Percentiles rank a stretch among this genome's conserved stretches.
phyloP scores from a whole-genome alignment of 257 asterid species.

The Scutellaria galericulata region DNA sequence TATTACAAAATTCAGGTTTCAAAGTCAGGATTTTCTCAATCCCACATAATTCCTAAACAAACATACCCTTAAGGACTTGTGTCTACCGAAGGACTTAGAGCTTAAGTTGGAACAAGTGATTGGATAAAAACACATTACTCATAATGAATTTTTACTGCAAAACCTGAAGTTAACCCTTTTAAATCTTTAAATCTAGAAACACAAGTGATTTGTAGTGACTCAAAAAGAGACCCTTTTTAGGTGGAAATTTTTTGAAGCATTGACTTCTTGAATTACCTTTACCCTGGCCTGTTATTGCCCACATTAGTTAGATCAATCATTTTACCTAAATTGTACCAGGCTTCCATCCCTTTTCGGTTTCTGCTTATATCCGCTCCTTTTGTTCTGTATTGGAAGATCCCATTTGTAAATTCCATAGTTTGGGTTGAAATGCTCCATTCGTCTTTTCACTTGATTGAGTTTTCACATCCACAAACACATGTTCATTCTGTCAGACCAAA shows the following conservation, averaged over 20 bases:
- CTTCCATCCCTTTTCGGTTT: too few species aligned
- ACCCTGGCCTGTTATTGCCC: background rate
- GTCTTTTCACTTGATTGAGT: constrained; percentile 26
- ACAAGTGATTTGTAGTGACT: background rate
- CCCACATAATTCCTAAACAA: too few species aligned
- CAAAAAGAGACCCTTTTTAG: background rate
- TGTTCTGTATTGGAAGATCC: background rate
- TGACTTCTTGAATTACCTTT: background rate
- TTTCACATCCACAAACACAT: background rate
- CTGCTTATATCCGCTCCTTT: background rate
- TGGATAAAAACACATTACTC: too few species aligned
- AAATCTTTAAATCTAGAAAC: too few species aligned
- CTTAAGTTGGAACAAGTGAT: too few species aligned
- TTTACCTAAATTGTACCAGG: background rate
- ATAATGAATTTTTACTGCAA: too few species aligned
- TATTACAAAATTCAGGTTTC: too few species aligned
- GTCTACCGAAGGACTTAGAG: too few species aligned
- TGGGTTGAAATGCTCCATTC: constrained; percentile 5
- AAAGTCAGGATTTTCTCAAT: too few species aligned
- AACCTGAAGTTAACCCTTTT: too few species aligned
- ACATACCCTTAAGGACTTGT: too few species aligned
- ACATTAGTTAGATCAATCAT: constrained; percentile 1
- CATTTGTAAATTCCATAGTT: background rate
- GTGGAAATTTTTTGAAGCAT: background rate
- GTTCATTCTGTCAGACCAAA: background rate